Evolutionary conservation across 257 asterid species (phyloP), one percentile per base, ranked within the genome.

Genomic region (Leptodermis oblonga): DNA sequence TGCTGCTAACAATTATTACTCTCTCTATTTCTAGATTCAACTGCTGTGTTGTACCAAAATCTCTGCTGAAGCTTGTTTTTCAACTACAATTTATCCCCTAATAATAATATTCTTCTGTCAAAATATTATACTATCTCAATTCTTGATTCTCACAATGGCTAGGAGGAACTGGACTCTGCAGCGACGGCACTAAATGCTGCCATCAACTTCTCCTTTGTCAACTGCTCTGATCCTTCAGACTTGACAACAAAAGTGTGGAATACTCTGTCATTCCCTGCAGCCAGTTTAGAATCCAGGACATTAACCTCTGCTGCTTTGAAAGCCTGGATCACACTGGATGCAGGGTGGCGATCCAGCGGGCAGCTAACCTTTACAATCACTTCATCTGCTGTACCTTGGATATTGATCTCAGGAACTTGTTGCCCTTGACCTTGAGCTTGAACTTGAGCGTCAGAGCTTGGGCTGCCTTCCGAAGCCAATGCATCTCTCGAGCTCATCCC

Each of bases 241-340:
- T 86, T 87, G 49, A 93, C 86, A 0, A 88, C 90, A 37, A 93
- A 93, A 20, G 96, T 88, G 73, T 93, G 99, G 62, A 74, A 81
- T 46, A 86, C 89, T 31, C 73, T 80, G 10, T 87, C 97, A 0
- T 75, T 78, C 53, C 83, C 90, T 0, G 96, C 70, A 5, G 83
- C 80, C 71, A 93, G 72, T 71, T 80, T 82, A 0, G 95, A 87
- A 22, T 93, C 99, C 0, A 82, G 26, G 18, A 93, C 79, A 2
- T 69, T 81, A 37, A 84, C 94, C 31, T 78, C 71, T 0, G 91
- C 90, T 10, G 83, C 81, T 52, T 80, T 78, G 75, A 93, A 85
- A 33, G 91, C 90, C 36, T 78, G 92, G 63, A 93, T 79, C 65
- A 87, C 74, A 65, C 82, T 74, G 10, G 92, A 82, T 23, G 85